These are phyloP conservation scores for Magnaporthiopsis rhizophila DNA, from an alignment of 2,329 filamentous ascomycete species.

Conservation along the genomic window DNA sequence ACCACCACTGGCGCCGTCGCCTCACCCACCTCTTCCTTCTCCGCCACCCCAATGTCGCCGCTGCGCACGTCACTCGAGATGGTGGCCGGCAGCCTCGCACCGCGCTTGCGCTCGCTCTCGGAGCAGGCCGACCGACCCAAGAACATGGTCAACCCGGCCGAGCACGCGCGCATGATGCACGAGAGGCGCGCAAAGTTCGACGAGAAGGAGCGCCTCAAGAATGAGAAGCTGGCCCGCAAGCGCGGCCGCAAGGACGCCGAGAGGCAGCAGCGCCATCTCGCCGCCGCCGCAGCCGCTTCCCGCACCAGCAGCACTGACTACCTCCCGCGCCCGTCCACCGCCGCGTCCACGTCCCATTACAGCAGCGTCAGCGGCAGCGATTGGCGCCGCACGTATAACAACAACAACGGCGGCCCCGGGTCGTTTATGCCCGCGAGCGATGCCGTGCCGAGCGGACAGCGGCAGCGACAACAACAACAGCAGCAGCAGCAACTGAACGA, in stretches of 20 bases:
- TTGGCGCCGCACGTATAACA: background rate
- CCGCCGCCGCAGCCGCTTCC: slow-evolving; percentile 14
- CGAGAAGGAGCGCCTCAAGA: slow-evolving; percentile 52
- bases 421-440: too few species aligned
- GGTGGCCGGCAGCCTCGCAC: slow-evolving; percentile 33
- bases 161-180: slow-evolving; percentile 47
- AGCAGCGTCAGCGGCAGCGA: slow-evolving; percentile 11
- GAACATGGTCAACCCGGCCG: slow-evolving; percentile 34
- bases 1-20: slow-evolving; percentile 9
- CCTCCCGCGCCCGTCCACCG: slow-evolving; percentile 11
- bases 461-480: too few species aligned
- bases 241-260: slow-evolving; percentile 49
- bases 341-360: slow-evolving; percentile 4
- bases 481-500: too few species aligned
- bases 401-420: too few species aligned
- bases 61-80: slow-evolving; percentile 51
- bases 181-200: slow-evolving; percentile 56
- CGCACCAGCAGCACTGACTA: slow-evolving; percentile 13
- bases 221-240: slow-evolving; percentile 54
- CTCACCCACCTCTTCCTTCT: slow-evolving; percentile 19
- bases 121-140: slow-evolving; percentile 24
- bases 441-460: background rate
- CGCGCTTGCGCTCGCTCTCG: slow-evolving; percentile 49
- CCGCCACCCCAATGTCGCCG: slow-evolving; percentile 37
- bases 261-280: slow-evolving; percentile 37